Base-by-base conservation (phyloP, 2,329 filamentous ascomycete genomes). In the Ploettnerulaceae sp. region DNA sequence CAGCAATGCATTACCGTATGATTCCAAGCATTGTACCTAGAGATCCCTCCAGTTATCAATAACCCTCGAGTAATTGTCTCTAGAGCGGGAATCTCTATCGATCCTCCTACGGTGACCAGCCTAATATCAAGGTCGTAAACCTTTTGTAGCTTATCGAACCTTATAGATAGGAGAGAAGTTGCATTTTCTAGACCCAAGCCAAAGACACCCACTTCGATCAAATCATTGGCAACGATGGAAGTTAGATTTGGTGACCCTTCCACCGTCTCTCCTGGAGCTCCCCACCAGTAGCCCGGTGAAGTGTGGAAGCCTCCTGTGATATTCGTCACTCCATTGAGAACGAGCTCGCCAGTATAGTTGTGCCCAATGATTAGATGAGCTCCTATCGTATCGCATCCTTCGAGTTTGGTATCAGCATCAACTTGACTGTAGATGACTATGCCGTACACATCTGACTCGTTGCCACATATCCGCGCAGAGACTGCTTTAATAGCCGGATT, bases 321-420 rank as follows among this genome's bases (percentile, higher is more conserved):
- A 24, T 43, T 43, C 11, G 29, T 33, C 9, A 43, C 29, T 7
- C 39, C 39, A 7, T 11, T 11, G 15, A 43, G 29, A 17, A 25
- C 21, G 7, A 43, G 34, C 4, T 32, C 21, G 1, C 39, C 39
- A 5, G 39, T 34, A 15, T 34, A 43, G 12, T 43, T 43, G 31
- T 32, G 22, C 20, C 28, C 28, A 33, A 43, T 43, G 11, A 9
- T 18, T 21, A 43, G 21, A 12, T 12, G 4, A 12, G n/a, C 18
- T 6, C 7, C 14, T 5, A 43, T 7, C 12, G 6, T 33, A 7
- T 28, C 34, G 29, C 39, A 43, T 15, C 39, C 29, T 4, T 43
- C 29, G n/a, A 43, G 31, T 21, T 43, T 43, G n/a, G 22, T 18
- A 22, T 32, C 31, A 2, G 31, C 39, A 34, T 43, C 39, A n/a